phyloP scores from a whole-genome alignment of 1,139 yeast genomes.

The Saccharomyces hybrid region DNA sequence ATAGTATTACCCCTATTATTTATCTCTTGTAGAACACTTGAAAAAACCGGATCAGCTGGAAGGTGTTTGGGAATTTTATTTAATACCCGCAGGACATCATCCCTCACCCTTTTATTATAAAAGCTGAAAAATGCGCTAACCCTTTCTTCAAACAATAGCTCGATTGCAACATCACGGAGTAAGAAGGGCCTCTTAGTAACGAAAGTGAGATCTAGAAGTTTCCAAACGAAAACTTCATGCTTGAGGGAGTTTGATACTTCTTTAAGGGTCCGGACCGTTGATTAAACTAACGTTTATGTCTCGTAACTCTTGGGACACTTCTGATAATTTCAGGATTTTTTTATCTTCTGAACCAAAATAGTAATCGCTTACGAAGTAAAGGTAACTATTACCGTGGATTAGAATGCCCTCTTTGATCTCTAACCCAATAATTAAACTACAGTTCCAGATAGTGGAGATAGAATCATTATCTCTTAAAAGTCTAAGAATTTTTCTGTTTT shows the following conservation, averaged over 20 bases:
- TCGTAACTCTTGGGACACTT: slow-evolving; percentile 51
- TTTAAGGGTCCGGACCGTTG: slow-evolving; percentile 14
- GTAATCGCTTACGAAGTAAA: slow-evolving; percentile 64
- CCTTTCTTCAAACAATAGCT: slow-evolving; percentile 66
- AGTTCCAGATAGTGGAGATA: slow-evolving; percentile 64
- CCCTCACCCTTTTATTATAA: slow-evolving; percentile 43
- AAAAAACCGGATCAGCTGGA: slow-evolving; percentile 8
- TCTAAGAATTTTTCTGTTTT: slow-evolving; percentile 63
- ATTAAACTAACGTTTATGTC: slow-evolving; percentile 49
- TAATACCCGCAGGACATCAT: slow-evolving; percentile 45
- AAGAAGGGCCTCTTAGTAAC: slow-evolving; percentile 68
- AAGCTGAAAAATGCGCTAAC: slow-evolving; percentile 44
- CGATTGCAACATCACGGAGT: slow-evolving; percentile 70
- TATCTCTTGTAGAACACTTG: slow-evolving; percentile 10
- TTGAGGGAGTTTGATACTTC: slow-evolving; percentile 16
- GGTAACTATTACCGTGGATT: slow-evolving; percentile 54
- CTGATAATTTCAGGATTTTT: slow-evolving; percentile 54
- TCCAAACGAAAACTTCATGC: slow-evolving; percentile 51
- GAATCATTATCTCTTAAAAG: slow-evolving; percentile 65
- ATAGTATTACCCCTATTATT: slow-evolving; percentile 21
- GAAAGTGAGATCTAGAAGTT: slow-evolving; percentile 47
- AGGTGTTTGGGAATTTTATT: slow-evolving; percentile 15
- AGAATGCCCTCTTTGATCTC: slow-evolving; percentile 67
- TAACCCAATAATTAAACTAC: slow-evolving; percentile 64
- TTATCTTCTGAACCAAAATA: slow-evolving; percentile 49